Evolutionary conservation across 225 moss, liverwort and hornwort genomes (phyloP).

Genomic region (Polytrichum formosum): DNA sequence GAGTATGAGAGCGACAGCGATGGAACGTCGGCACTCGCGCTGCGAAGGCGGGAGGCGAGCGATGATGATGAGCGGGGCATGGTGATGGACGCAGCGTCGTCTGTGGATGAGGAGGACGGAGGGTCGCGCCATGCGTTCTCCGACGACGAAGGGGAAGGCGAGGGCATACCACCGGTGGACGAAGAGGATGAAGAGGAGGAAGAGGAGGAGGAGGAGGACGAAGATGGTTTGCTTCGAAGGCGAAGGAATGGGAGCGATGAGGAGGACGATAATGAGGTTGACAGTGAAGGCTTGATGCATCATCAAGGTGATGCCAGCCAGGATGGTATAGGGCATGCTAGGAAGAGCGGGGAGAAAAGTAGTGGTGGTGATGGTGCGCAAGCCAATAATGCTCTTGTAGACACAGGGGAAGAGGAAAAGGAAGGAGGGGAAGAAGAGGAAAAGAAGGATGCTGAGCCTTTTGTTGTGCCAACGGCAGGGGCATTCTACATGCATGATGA

Average conservation of each 20-base stretch:
- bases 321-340: constrained; percentile 18
- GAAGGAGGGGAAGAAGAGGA: constrained; percentile 75
- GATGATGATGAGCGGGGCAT: constrained; percentile 83
- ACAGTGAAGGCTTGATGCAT: constrained; percentile 31
- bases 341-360: constrained; percentile 61
- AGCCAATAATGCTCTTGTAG: constrained; percentile 21
- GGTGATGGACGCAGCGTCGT: constrained; percentile 54
- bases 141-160: constrained; percentile 75
- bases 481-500: constrained; percentile 99
- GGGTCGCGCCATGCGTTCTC: constrained; percentile 60
- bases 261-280: constrained; percentile 60
- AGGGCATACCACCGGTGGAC: constrained; percentile 49
- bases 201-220: constrained; percentile 40
- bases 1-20: constrained; percentile 99
- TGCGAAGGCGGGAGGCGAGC: constrained; percentile 87
- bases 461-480: constrained; percentile 95
- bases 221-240: constrained; percentile 43
- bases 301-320: constrained; percentile 42
- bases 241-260: constrained; percentile 78
- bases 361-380: constrained; percentile 30
- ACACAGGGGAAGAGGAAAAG: constrained; percentile 30
- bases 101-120: constrained; percentile 44
- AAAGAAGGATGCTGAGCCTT: constrained; percentile 93
- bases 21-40: constrained; percentile 78
- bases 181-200: constrained; percentile 55